Evolutionary conservation across 805 yeast species (phyloP), one percentile per base, ranked within the genome.

Genomic region (Wickerhamomyces xylosicus): DNA sequence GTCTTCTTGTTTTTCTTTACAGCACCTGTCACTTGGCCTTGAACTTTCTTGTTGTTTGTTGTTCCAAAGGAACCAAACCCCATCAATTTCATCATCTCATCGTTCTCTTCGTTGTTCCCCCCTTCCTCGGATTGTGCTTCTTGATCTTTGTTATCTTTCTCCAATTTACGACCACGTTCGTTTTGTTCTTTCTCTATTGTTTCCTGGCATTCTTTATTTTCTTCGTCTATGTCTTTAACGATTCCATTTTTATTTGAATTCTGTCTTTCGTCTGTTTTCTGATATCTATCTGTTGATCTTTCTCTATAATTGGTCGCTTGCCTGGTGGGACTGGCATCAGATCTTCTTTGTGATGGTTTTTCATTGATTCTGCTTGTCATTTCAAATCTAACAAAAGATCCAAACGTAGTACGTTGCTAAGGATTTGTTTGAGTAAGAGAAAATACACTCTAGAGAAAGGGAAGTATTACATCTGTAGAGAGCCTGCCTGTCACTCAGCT

Each of bases 31-130:
- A 69, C 70, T 39, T 69, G 56, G 2, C 75, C 77, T 29, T 55
- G 55, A 5, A 75, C 81, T 35, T 72, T 71, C 45, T 73, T 72
- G 33, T 74, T 71, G 51, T 77, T 77, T 5, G 83, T 75, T 2
- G 74, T 51, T 1, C 63, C 68, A 53, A 77, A 75, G 1, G 71
- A 69, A 3, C 66, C 61, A 48, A 77, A 76, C 5, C 85, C 85
- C 79, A 77, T 74, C 36, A 75, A 38, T 39, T 63, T 55, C 45
- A 62, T 56, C 66, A 72, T 58, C 7, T 49, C 49, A 19, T 56
- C 53, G 29, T 56, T 54, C 29, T 44, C 47, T n/a, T 53, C 43
- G 7, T 46, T 43, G 8, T 47, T 44, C 10, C 25, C 31, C 2
- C 40, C 34, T 21, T 57, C 47, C 13, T 48, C 54, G 20, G 47